Conservation (phyloP, 305 asterid species). For the Fraxinus baroniana region DNA sequence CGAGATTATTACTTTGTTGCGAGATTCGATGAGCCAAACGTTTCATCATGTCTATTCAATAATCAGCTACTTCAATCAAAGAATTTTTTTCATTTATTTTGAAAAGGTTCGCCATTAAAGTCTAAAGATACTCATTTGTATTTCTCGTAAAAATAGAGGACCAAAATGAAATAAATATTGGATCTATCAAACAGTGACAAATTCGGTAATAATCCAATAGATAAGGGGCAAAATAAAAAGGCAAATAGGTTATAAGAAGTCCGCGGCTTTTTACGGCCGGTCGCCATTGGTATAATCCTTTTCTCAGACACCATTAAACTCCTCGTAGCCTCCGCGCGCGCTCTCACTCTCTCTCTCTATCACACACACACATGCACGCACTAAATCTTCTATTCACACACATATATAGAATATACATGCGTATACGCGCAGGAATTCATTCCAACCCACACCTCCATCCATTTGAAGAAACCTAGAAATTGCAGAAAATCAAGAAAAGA, state of each 20-base stretch:
- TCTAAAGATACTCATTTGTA: neutral
- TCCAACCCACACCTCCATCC: constrained; percentile 8
- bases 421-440: constrained; percentile 4
- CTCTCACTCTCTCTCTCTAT: neutral
- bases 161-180: neutral
- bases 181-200: neutral
- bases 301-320: constrained; percentile 46
- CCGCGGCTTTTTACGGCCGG: constrained; percentile 38
- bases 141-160: neutral
- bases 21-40: neutral
- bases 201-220: neutral
- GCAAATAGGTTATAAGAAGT: neutral
- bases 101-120: neutral
- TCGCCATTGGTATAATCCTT: constrained; percentile 43
- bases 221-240: neutral
- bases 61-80: neutral
- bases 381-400: constrained; percentile 22
- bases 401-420: neutral
- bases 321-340: constrained; percentile 52
- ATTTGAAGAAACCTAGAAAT: neutral
- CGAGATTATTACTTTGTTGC: neutral
- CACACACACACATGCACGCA: neutral
- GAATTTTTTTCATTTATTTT: neutral
- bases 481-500: neutral
- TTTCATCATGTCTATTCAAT: neutral